Conservation (phyloP, 805 yeast genomes). For the Candida tibetensis region DNA sequence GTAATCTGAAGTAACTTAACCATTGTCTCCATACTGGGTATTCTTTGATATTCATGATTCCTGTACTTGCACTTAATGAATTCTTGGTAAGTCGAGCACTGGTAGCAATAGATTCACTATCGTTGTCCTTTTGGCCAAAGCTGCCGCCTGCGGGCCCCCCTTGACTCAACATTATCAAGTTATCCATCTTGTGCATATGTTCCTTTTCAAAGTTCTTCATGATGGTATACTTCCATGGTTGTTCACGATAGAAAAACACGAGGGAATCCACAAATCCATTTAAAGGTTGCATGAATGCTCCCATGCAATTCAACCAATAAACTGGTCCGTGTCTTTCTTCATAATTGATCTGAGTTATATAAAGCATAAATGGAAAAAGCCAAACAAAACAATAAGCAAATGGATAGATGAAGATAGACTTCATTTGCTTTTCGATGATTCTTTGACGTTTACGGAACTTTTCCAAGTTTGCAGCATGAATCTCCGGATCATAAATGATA, state of each 20-base stretch:
- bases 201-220: constrained; percentile 38
- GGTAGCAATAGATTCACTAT: constrained; percentile 23
- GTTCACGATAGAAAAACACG: constrained; percentile 75
- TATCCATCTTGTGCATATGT: constrained; percentile 26
- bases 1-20: constrained; percentile 36
- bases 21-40: constrained; percentile 40
- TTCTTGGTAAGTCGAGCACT: constrained; percentile 23
- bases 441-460: constrained; percentile 61
- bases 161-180: constrained; percentile 5
- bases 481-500: constrained; percentile 29
- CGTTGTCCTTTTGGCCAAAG: constrained; percentile 2
- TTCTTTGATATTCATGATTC: constrained; percentile 25
- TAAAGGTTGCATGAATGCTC: constrained; percentile 78
- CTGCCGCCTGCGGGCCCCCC: constrained; percentile 2
- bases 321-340: constrained; percentile 49
- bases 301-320: constrained; percentile 61
- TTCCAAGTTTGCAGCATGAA: constrained; percentile 60
- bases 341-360: constrained; percentile 53
- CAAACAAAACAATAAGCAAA: constrained; percentile 75
- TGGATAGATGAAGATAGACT: constrained; percentile 79
- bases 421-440: constrained; percentile 73
- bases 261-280: constrained; percentile 74
- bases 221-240: constrained; percentile 65
- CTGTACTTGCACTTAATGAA: constrained; percentile 29
- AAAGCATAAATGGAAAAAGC: constrained; percentile 74